These are phyloP conservation scores for Medicago truncatula DNA, from an alignment of 306 rosid genomes.

Conservation along the genomic window MtrunA17r5.0-ANR NC_053042.1:50166501-50167000, in stretches of 20 bases:
- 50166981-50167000: too few relatives aligned
- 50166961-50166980: too few relatives aligned
- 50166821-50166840: background rate
- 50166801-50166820: conserved; percentile 75
- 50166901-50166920: background rate
- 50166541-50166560: background rate
- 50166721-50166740: background rate
- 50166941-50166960: too few relatives aligned
- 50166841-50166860: background rate
- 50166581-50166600: background rate
- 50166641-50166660: conserved; percentile 68
- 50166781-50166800: conserved; percentile 4
- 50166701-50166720: background rate
- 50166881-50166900: background rate
- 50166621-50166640: conserved; percentile 57
- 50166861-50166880: background rate
- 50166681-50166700: conserved; percentile 94
- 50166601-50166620: conserved; percentile 62
- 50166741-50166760: background rate
- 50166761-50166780: background rate
- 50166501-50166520: conserved; percentile 52
- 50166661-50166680: conserved; percentile 73
- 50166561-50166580: background rate
- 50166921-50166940: too few relatives aligned
- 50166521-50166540: conserved; percentile 44